Evolutionary conservation across 768 basidiomycete genomes (phyloP).

Genomic region (Macrolepiota fuliginosa): DNA sequence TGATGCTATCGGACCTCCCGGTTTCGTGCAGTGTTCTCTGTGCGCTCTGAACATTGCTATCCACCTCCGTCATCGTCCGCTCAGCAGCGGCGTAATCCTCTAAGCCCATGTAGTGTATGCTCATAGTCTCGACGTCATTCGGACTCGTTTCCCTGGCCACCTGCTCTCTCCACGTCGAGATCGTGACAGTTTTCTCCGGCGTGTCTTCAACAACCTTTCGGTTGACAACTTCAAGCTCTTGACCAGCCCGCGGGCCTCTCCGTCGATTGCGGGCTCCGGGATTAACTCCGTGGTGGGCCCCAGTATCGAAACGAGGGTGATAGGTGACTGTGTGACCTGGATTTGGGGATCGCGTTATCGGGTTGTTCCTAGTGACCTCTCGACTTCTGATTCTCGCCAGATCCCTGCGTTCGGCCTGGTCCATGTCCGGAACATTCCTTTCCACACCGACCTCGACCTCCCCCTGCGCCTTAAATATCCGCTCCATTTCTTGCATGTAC

Average conservation of each 20-base stretch:
- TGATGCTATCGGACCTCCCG: conserved; percentile 6
- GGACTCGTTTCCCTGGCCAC: conserved; percentile 38
- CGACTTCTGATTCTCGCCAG: conserved; percentile 16
- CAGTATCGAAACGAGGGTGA: conserved; percentile 18
- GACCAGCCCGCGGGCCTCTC: conserved; percentile 26
- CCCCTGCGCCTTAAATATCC: conserved; percentile 23
- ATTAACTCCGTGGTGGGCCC: conserved; percentile 15
- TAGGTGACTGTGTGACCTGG: conserved; percentile 7
- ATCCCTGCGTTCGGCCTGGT: conserved; percentile 4
- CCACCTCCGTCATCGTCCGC: conserved; percentile 13
- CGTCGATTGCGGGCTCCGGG: neutral
- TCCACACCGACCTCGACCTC: neutral
- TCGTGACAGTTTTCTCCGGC: conserved; percentile 51
- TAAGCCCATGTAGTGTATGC: conserved; percentile 43
- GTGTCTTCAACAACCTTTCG: conserved; percentile 43
- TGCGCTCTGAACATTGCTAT: conserved; percentile 11
- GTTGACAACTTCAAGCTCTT: conserved; percentile 42
- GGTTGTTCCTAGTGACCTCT: conserved; percentile 7
- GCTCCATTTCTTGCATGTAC: conserved; percentile 30
- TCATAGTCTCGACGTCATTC: conserved; percentile 36
- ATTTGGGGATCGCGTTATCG: neutral
- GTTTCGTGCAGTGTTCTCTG: conserved; percentile 9
- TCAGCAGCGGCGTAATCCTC: conserved; percentile 21
- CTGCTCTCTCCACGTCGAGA: conserved; percentile 56
- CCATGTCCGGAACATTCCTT: conserved; percentile 4